Evolutionary conservation across 257 asterid genomes (phyloP).

Genomic region (Osmanthus fragrans): DNA sequence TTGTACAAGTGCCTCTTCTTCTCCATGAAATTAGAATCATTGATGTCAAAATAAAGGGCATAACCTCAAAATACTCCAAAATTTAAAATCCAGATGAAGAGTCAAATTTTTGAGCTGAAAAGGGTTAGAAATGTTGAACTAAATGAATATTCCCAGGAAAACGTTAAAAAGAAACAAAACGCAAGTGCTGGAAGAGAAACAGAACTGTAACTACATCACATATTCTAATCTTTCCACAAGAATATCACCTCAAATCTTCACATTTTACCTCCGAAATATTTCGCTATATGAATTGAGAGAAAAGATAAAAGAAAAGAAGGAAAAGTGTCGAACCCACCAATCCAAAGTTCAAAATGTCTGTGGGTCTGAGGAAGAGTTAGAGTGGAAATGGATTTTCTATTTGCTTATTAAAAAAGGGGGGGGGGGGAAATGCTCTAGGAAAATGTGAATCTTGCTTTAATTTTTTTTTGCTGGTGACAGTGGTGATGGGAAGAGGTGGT

Average conservation of each 20-base stretch:
- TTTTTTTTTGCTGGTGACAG: too few species aligned
- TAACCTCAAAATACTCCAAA: constrained; percentile 10
- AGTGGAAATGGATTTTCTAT: too few species aligned
- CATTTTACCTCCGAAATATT: not conserved
- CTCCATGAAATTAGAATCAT: constrained; percentile 43
- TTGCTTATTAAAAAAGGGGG: too few species aligned
- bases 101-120: not conserved
- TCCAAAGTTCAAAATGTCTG: too few species aligned
- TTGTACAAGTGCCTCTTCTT: constrained; percentile 13
- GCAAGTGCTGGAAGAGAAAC: constrained; percentile 37
- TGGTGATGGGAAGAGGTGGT: too few species aligned
- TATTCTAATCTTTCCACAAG: constrained; percentile 33
- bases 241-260: constrained; percentile 11
- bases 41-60: constrained; percentile 10
- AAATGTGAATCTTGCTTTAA: too few species aligned
- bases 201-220: constrained; percentile 38
- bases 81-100: not conserved
- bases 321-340: too few species aligned
- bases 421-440: too few species aligned
- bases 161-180: not conserved
- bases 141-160: constrained; percentile 27
- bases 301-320: not conserved
- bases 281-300: constrained; percentile 9
- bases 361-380: too few species aligned
- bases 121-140: not conserved